A percentile compares a stretch with the other conserved stretches of the same genome.
These are phyloP conservation scores for Pelargonium citronellum DNA, from an alignment of 441 rosid genomes.

Conservation along the genomic window DNA sequence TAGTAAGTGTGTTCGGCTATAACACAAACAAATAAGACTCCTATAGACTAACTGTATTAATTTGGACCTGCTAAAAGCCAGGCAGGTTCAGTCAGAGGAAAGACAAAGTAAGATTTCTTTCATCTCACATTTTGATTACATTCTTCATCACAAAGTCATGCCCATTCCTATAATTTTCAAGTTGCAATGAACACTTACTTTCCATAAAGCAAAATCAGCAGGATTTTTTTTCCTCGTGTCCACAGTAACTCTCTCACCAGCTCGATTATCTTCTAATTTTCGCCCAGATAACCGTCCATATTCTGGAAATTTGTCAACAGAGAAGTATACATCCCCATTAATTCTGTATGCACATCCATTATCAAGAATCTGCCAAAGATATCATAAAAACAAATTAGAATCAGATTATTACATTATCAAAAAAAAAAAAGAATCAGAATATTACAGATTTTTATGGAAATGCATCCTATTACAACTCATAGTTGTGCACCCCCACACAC, in stretches of 20 bases:
- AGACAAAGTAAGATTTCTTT: neutral
- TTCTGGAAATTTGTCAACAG: slow-evolving; percentile 66
- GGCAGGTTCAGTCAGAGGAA: neutral
- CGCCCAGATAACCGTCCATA: slow-evolving; percentile 82
- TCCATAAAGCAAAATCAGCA: slow-evolving; percentile 92
- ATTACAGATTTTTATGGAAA: neutral
- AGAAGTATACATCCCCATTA: slow-evolving; percentile 80
- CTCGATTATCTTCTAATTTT: slow-evolving; percentile 61
- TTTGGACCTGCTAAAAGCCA: neutral
- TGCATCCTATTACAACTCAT: neutral
- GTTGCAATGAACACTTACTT: slow-evolving; percentile 37
- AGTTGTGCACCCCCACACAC: neutral
- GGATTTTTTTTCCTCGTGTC: slow-evolving; percentile 81
- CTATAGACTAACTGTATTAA: neutral
- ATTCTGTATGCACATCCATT: slow-evolving; percentile 64
- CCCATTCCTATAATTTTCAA: neutral
- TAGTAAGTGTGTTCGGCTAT: neutral
- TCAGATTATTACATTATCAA: no score
- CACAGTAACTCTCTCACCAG: slow-evolving; percentile 84
- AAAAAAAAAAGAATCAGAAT: no score
- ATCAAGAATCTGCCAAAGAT: slow-evolving; percentile 57
- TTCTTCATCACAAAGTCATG: neutral
- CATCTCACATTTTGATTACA: neutral
- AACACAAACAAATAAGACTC: neutral
- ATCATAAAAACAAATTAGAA: neutral